phyloP scores from a whole-genome alignment of 2,329 filamentous ascomycete genomes.

The Magnaporthales sp. region DNA sequence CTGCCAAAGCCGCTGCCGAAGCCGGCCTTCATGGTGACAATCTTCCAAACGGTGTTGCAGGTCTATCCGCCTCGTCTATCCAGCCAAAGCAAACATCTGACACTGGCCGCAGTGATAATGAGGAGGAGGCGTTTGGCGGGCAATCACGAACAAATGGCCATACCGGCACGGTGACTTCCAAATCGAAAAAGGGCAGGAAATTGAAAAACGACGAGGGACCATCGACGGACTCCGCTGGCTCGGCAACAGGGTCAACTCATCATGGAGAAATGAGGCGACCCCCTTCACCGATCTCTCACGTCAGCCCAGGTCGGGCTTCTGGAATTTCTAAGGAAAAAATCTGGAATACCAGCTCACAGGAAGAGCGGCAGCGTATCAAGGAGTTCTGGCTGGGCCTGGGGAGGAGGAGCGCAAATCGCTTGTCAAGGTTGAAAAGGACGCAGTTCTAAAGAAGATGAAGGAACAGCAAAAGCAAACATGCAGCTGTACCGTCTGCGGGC shows the following conservation, averaged over 20 bases:
- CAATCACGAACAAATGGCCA: slow-evolving; percentile 23
- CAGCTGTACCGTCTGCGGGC: slow-evolving; percentile 93
- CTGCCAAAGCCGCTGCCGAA: slow-evolving; percentile 54
- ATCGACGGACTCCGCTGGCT: slow-evolving; percentile 1
- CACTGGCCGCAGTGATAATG: slow-evolving; percentile 49
- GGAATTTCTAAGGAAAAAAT: slow-evolving; percentile 70
- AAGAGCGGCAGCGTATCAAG: slow-evolving; percentile 95
- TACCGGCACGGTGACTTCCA: slow-evolving; percentile 20
- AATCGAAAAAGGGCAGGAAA: slow-evolving; percentile 56
- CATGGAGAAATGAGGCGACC: not conserved
- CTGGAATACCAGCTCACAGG: slow-evolving; percentile 91
- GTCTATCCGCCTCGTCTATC: slow-evolving; percentile 24
- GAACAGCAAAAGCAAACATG: slow-evolving; percentile 99
- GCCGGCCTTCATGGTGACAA: slow-evolving; percentile 13
- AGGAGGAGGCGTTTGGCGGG: slow-evolving; percentile 32
- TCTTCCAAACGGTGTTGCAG: not conserved
- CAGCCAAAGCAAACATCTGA: slow-evolving; percentile 22
- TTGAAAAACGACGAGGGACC: slow-evolving; percentile 51
- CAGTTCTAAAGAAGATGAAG: slow-evolving; percentile 98
- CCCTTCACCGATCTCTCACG: not conserved
- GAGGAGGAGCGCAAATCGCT: slow-evolving; percentile 92
- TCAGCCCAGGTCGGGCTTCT: slow-evolving; percentile 9
- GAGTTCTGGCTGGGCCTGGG: slow-evolving; percentile 91
- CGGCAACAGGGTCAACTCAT: slow-evolving; percentile 11
- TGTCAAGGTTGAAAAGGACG: slow-evolving; percentile 97